Conservation (phyloP, 1,139 yeast genomes). For the Yamadazyma pseudoaaseri region DNA sequence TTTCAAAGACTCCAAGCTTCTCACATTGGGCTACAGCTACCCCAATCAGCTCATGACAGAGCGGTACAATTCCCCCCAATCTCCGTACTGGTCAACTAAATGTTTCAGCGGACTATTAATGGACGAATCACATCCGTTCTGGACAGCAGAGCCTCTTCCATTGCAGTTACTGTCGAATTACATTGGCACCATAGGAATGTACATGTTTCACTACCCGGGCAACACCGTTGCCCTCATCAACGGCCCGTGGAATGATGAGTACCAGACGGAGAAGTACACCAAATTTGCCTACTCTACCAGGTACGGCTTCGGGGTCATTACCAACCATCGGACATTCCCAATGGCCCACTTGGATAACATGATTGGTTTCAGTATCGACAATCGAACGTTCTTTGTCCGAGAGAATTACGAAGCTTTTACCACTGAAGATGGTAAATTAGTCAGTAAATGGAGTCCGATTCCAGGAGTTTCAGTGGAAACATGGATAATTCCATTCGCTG, state of each 20-base stretch:
- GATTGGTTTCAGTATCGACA: conserved; percentile 15
- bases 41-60: conserved; percentile 26
- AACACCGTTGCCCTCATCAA: conserved; percentile 23
- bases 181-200: conserved; percentile 15
- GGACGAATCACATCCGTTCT: conserved; percentile 17
- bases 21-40: conserved; percentile 24
- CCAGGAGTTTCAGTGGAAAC: conserved; percentile 20
- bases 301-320: conserved; percentile 25
- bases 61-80: conserved; percentile 24
- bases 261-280: conserved; percentile 23
- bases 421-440: conserved; percentile 13
- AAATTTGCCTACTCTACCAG: conserved; percentile 28
- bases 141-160: conserved; percentile 13
- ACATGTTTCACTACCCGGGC: conserved; percentile 17
- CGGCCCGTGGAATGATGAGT: conserved; percentile 22
- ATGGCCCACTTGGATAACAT: conserved; percentile 20
- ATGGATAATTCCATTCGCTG: conserved; percentile 19
- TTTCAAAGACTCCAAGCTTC: conserved; percentile 15
- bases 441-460: conserved; percentile 21
- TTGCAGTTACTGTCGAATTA: conserved; percentile 5
- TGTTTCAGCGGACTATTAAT: conserved; percentile 18
- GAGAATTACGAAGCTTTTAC: conserved; percentile 9
- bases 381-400: conserved; percentile 10
- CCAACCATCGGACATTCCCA: conserved; percentile 13
- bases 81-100: conserved; percentile 29